Base-by-base conservation (phyloP, 148 eudicot species). In the Silene uniflora region DNA sequence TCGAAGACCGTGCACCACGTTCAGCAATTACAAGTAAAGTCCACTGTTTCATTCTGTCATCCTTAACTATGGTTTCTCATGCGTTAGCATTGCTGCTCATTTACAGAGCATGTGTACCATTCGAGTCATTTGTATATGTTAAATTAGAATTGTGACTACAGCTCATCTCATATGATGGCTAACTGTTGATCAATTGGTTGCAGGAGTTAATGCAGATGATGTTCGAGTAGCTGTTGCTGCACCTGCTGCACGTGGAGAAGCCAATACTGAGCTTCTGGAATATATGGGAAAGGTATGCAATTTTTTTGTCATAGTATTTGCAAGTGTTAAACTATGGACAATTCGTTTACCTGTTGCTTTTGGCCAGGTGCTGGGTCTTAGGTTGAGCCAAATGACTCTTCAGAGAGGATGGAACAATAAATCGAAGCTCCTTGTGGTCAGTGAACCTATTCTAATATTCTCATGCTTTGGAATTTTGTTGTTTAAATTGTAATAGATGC, bases 181-280 rank as follows among this genome's bases (percentile, higher is more conserved):
- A 19, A 74, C 62, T 54, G 73, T 42, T 69, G 24, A 23, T 59
- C 24, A 10, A 56, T 68, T 83, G 73, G 22, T 82, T 67, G 60
- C 82, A 94, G 98, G 98, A 83, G 98, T 94, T 64, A 94, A 94
- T 84, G 98, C 98, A 73, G 98, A 94, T 86, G 98, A 94, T 85
- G 98, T 94, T 81, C 87, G 98, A 73, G 96, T 94, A 56, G 85
- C 97, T 47, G 96, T 94, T 72, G 96, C 98, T 62, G 98, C 98
- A 72, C 91, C 93, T 81, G 98, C 98, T 75, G 91, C 98, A 60
- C 90, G 97, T 19, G 98, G 98, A 63, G 98, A 94, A 89, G 98
- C 98, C 63, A 94, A 94, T 81, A 94, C 83, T 72, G 98, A 92
- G 82, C 93, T 94, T 67, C 70, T 91, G 74, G 98, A 94, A 75